Evolutionary conservation across 805 yeast species (phyloP), one percentile per base, ranked within the genome.

Genomic region (Yarrowia porcina): DNA sequence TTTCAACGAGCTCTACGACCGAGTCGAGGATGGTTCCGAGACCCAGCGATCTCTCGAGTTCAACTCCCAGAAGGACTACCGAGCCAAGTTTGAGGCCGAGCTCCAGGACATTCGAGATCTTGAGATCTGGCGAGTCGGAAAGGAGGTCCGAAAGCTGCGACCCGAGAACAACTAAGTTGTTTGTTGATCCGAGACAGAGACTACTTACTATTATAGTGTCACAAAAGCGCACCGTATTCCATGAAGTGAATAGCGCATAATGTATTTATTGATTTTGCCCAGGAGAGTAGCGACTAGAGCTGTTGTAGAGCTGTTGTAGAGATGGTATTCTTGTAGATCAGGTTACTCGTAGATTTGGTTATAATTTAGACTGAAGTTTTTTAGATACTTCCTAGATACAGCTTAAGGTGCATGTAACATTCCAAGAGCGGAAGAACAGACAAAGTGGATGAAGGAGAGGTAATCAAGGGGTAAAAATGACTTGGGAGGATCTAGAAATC

Each of bases 81-180:
- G 99, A 80, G 97, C 86, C 73, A 91, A 85, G 83, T 86, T 93
- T 77, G 97, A 92, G 83, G 82, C 81, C 77, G 99, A 94, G 84
- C 85, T 94, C 77, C 84, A 88, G 80, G 83, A 83, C 76, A 93
- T 94, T 84, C 90, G 98, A 85, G 83, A 83, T 76, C 91, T 94
- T 88, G 99, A 94, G 85, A 94, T 94, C 93, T 94, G 99, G 99
- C 89, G 79, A 76, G 99, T 94, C 72, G 99, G 99, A 77, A 93
- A 93, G 84, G 98, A 94, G 84, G 99, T 94, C 71, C 93, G 99
- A 87, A 94, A 94, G 83, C 87, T 94, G 79, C 92, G 99, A 83
- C 99, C 99, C 75, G 99, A 94, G 84, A 93, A 94, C 94, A 85
- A 88, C 79, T 92, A 89, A 67, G 30, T 20, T n/a, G n/a, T n/a